Base-by-base conservation (phyloP, 257 asterid genomes). In the Solanum etuberosum region DNA sequence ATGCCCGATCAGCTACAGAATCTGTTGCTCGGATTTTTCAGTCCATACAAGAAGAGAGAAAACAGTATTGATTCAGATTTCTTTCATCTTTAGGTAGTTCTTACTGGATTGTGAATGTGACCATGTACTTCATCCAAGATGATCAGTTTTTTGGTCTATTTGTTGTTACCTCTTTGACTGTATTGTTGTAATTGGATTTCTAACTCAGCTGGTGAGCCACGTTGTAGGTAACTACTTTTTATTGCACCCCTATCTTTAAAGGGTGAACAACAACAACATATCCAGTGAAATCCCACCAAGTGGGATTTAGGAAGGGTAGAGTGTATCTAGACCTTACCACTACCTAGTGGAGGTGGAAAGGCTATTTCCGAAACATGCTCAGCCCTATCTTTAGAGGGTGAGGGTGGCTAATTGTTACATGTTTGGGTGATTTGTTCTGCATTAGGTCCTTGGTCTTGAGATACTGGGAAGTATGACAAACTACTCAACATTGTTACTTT, bases 41-140 rank as follows among this genome's bases (percentile, higher is more conserved):
- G 88, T 94, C 98, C 13, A 97, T 97, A 86, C 98, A 94, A 89
- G 94, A 94, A 88, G 99, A 95, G 90, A 93, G 99, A 87, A 91
- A 91, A 86, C 98, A 90, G 90, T 67, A 76, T 31, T 76, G 94
- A 93, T 84, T 89, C 92, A 23, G 90, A 80, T 27, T 46, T 46
- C 65, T n/a, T 25, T n/a, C 83, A 76, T 40, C 35, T n/a, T 12
- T 23, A 23, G 80, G 80, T 34, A 72, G 46, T 34, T 32, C 80
- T 72, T 16, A 71, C 43, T 16, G 43, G 23, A 31, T 68, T 68
- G 38, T 67, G 42, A 73, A 73, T 35, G 82, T 73, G 83, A 13
- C 51, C 59, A 38, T 76, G 83, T 1, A 76, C 83, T 72, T 40
- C 21, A 76, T 76, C 32, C 32, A 23, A 23, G 10, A 11, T 74